A percentile compares a stretch with the other conserved stretches of the same genome.
These are phyloP conservation scores for Ganoderma lucidum DNA, from an alignment of 1,284 basidiomycete genomes.

Conservation along the genomic window DNA sequence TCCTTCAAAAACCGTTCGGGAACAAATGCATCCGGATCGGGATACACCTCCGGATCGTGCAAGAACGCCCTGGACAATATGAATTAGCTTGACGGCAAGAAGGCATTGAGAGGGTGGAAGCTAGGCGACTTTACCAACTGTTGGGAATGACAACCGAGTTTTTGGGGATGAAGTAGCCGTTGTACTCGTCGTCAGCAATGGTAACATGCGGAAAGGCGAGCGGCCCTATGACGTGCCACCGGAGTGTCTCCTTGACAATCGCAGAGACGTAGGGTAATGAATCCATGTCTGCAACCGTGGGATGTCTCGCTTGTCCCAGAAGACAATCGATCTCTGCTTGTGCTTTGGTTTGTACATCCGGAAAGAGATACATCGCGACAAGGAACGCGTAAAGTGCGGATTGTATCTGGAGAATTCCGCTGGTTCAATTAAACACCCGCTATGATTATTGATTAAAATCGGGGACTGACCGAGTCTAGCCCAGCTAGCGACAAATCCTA, in stretches of 20 bases:
- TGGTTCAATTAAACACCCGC: not conserved
- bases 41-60: slow-evolving; percentile 38
- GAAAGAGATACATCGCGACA: slow-evolving; percentile 37
- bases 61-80: slow-evolving; percentile 35
- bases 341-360: slow-evolving; percentile 38
- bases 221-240: slow-evolving; percentile 33
- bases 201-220: slow-evolving; percentile 28
- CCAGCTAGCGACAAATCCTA: slow-evolving; percentile 14
- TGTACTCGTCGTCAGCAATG: slow-evolving; percentile 33
- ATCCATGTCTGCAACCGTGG: slow-evolving; percentile 35
- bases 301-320: slow-evolving; percentile 36
- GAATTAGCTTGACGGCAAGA: not conserved
- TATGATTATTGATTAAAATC: too few relatives aligned
- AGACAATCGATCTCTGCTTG: slow-evolving; percentile 40
- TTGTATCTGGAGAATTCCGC: slow-evolving; percentile 28
- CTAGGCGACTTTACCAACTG: slow-evolving; percentile 22
- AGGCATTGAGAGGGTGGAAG: not conserved
- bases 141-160: slow-evolving; percentile 26
- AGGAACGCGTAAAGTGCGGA: slow-evolving; percentile 35
- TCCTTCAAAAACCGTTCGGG: slow-evolving; percentile 42
- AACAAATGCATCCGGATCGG: slow-evolving; percentile 37
- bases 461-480: slow-evolving; percentile 27
- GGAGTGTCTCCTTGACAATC: slow-evolving; percentile 38
- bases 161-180: slow-evolving; percentile 34
- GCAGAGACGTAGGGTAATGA: slow-evolving; percentile 40